Evolutionary conservation across 192 early-diverging fungal species (phyloP).

Genomic region (Coemansia sp.): DNA sequence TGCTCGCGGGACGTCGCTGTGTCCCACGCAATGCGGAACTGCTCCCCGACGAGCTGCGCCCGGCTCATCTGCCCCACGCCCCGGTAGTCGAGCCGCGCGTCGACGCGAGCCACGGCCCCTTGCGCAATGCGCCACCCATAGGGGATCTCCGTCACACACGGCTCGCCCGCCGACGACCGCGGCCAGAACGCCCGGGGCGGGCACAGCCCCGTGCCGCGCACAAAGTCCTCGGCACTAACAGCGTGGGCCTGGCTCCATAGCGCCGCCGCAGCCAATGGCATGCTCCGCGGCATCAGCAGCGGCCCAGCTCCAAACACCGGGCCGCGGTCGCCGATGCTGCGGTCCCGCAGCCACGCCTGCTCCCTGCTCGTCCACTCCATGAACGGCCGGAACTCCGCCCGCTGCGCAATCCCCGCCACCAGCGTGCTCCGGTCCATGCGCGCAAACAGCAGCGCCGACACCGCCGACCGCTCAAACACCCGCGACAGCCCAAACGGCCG

Average conservation of each 20-base stretch:
- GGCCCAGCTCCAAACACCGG: no score
- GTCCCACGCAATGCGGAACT: slow-evolving; percentile 23
- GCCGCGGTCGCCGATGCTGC: not conserved
- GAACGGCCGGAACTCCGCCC: slow-evolving; percentile 34
- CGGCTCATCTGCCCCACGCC: not conserved
- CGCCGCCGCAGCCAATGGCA: not conserved
- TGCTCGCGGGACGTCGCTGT: slow-evolving; percentile 19
- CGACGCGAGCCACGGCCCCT: slow-evolving; percentile 25
- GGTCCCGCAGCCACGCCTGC: slow-evolving; percentile 17
- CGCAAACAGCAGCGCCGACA: slow-evolving; percentile 17
- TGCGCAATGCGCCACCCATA: slow-evolving; percentile 41
- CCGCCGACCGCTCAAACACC: slow-evolving; percentile 15
- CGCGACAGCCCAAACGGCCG: slow-evolving; percentile 23
- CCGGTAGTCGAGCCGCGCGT: slow-evolving; percentile 27
- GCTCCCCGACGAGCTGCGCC: slow-evolving; percentile 9
- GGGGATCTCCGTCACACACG: slow-evolving; percentile 14
- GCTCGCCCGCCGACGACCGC: not conserved
- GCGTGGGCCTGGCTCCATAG: not conserved
- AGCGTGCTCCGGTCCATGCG: slow-evolving; percentile 34
- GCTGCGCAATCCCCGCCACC: slow-evolving; percentile 14
- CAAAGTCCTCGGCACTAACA: slow-evolving; percentile 3
- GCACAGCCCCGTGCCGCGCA: slow-evolving; percentile 26
- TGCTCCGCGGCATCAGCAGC: not conserved
- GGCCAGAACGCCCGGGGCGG: slow-evolving; percentile 35
- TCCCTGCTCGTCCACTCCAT: slow-evolving; percentile 38